Base-by-base conservation (phyloP, 164 flowering plant species). In the Tinospora cordifolia region DNA sequence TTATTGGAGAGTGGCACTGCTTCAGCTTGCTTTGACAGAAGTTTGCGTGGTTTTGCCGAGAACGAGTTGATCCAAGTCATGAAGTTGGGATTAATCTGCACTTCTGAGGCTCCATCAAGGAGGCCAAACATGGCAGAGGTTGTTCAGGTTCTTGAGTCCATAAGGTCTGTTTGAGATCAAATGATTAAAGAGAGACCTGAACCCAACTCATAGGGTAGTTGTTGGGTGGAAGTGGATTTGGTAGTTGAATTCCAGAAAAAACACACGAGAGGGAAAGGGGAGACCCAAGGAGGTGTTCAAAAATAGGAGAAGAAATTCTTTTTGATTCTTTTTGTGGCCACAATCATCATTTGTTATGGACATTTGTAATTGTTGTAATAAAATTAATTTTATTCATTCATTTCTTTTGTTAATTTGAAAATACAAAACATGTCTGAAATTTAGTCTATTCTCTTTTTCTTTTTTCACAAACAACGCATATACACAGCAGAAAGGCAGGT, bases 51-150 rank as follows among this genome's bases (percentile, higher is more conserved):
- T 24, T 87, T 86, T 71, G 83, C 78, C 51, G 98, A 91, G 75
- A 88, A 86, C 59, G 99, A 95, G 80, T 80, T 92, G 75, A 85
- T 90, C 73, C 98, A 92, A 75, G 96, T 92, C 0, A 85, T 92
- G 98, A 92, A 90, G 78, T 64, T 95, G 74, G 99, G 98, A 24
- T 69, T 92, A 73, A 83, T 92, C 41, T 92, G 98, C 78, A 91
- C 96, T 17, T 78, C 96, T 21, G 95, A 91, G 70, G 68, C 71
- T 74, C 85, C 99, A 24, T 74, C 84, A 8, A 86, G 86, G 79
- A 87, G 99, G 75, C 99, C 99, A 0, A 91, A 88, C 84, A 95
- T 95, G 99, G 92, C 92, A 46, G 99, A 92, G 81, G 98, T 87
- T 71, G 93, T 92, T 74, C 96, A 92, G 81, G 84, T 92, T 74